Evolutionary conservation across 2,329 filamentous ascomycete genomes (phyloP).

Genomic region (Emmonsiellopsis sp.): DNA sequence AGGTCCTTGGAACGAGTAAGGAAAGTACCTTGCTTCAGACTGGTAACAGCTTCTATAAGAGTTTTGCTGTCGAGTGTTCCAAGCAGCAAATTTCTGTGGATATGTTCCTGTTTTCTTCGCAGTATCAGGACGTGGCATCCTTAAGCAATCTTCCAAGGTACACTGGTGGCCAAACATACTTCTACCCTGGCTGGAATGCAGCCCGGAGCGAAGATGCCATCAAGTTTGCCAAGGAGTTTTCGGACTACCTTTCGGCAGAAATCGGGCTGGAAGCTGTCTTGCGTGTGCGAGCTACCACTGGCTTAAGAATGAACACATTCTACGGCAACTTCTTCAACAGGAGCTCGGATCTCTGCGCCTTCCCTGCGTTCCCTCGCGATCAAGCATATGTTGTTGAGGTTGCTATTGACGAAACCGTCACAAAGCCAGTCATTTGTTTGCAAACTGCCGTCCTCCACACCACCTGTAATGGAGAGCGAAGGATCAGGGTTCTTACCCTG

Average conservation of each 20-base stretch:
- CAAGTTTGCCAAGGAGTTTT: slow-evolving; percentile 95
- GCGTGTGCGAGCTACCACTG: slow-evolving; percentile 87
- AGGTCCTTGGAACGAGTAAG: slow-evolving; percentile 85
- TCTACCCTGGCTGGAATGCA: slow-evolving; percentile 97
- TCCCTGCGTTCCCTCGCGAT: slow-evolving; percentile 94
- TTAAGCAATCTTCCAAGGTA: slow-evolving; percentile 92
- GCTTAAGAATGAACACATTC: slow-evolving; percentile 92
- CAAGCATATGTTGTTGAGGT: slow-evolving; percentile 98
- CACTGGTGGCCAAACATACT: slow-evolving; percentile 95
- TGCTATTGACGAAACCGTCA: slow-evolving; percentile 88
- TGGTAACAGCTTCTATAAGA: slow-evolving; percentile 95
- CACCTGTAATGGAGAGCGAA: slow-evolving; percentile 91
- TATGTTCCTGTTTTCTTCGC: slow-evolving; percentile 93
- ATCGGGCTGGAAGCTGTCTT: slow-evolving; percentile 94
- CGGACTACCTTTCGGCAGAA: slow-evolving; percentile 91
- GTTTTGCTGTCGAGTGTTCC: slow-evolving; percentile 95
- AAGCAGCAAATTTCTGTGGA: slow-evolving; percentile 98
- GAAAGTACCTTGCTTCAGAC: slow-evolving; percentile 83
- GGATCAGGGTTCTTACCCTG: slow-evolving; percentile 89
- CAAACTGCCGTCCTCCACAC: slow-evolving; percentile 94
- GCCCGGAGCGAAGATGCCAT: slow-evolving; percentile 89
- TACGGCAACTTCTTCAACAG: slow-evolving; percentile 99
- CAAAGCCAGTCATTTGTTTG: slow-evolving; percentile 83
- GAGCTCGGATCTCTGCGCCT: slow-evolving; percentile 92
- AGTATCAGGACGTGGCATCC: slow-evolving; percentile 95